Evolutionary conservation across 2,329 filamentous ascomycete genomes (phyloP).

Genomic region (Penicillium verrucosum): DNA sequence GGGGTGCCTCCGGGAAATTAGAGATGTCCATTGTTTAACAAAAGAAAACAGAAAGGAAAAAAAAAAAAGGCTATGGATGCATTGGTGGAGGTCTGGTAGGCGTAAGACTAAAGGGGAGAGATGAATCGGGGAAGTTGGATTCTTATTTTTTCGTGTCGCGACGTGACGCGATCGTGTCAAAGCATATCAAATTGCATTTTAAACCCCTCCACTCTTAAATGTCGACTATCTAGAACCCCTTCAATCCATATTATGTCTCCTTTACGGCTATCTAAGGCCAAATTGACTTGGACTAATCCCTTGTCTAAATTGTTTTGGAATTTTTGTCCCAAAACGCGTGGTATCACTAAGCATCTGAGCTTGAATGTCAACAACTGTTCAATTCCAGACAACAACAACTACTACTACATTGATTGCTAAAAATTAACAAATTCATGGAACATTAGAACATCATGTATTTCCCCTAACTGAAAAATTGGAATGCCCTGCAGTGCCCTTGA

Average conservation of each 20-base stretch:
- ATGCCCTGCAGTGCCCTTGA: background rate
- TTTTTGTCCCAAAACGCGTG: background rate
- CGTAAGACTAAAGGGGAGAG: slow-evolving; percentile 22
- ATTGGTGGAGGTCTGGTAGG: slow-evolving; percentile 11
- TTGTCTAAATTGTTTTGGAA: background rate
- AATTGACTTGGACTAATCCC: background rate
- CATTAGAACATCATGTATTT: background rate
- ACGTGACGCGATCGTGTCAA: slow-evolving; percentile 27
- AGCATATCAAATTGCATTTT: slow-evolving; percentile 9
- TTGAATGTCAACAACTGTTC: background rate
- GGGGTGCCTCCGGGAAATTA: slow-evolving; percentile 34
- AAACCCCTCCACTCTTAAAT: background rate
- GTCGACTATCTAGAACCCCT: background rate
- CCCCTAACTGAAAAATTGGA: background rate
- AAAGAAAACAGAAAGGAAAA: slow-evolving; percentile 14
- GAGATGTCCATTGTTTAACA: slow-evolving; percentile 29
- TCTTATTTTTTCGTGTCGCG: slow-evolving; percentile 21
- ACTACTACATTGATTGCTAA: background rate
- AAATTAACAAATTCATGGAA: background rate
- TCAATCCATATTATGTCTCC: background rate
- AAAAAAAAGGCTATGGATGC: slow-evolving; percentile 4
- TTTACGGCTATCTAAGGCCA: background rate
- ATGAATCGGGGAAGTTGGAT: slow-evolving; percentile 20
- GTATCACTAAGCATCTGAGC: background rate
- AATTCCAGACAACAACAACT: background rate